A percentile compares a stretch with the other conserved stretches of the same genome.
Conservation (phyloP, 2,329 filamentous ascomycete genomes). For the Pyrenophora graminea region DNA sequence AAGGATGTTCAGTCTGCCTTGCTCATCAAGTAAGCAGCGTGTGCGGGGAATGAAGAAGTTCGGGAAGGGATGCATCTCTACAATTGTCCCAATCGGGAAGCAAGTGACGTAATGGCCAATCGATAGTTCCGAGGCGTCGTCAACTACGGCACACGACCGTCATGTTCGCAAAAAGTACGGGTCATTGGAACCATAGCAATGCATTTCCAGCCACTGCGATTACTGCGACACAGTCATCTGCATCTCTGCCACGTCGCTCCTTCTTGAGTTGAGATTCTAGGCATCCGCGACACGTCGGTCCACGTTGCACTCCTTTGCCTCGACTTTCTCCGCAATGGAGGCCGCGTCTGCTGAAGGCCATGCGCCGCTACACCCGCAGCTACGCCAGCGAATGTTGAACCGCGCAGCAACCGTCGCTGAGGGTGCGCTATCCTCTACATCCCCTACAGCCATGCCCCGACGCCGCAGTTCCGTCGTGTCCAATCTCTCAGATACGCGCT, state of each 20-base stretch:
- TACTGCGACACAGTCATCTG: slow-evolving; percentile 4
- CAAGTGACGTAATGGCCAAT: slow-evolving; percentile 20
- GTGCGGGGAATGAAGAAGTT: not conserved
- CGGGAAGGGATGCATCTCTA: slow-evolving; percentile 6
- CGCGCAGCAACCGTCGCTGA: slow-evolving; percentile 43
- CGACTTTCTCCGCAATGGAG: slow-evolving; percentile 30
- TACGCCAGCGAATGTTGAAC: slow-evolving; percentile 44
- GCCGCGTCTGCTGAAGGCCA: slow-evolving; percentile 26
- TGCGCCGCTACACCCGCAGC: slow-evolving; percentile 29
- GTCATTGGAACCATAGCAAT: slow-evolving; percentile 17
- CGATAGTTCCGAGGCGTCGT: slow-evolving; percentile 8
- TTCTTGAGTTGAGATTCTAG: slow-evolving; percentile 1
- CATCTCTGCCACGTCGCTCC: slow-evolving; percentile 4
- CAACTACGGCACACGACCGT: slow-evolving; percentile 13
- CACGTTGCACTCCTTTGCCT: slow-evolving; percentile 5
- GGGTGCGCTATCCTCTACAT: slow-evolving; percentile 28
- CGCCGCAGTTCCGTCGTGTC: slow-evolving; percentile 79
- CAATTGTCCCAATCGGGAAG: slow-evolving; percentile 15
- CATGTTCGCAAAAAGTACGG: slow-evolving; percentile 9
- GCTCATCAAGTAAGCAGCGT: not conserved
- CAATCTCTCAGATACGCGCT: slow-evolving; percentile 72
- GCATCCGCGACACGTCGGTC: not conserved
- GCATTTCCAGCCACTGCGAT: slow-evolving; percentile 8
- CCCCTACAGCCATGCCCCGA: slow-evolving; percentile 40
- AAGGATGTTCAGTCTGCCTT: not conserved